Conservation (phyloP, 208 protist genomes). For the Angomonas desouzai region DNA sequence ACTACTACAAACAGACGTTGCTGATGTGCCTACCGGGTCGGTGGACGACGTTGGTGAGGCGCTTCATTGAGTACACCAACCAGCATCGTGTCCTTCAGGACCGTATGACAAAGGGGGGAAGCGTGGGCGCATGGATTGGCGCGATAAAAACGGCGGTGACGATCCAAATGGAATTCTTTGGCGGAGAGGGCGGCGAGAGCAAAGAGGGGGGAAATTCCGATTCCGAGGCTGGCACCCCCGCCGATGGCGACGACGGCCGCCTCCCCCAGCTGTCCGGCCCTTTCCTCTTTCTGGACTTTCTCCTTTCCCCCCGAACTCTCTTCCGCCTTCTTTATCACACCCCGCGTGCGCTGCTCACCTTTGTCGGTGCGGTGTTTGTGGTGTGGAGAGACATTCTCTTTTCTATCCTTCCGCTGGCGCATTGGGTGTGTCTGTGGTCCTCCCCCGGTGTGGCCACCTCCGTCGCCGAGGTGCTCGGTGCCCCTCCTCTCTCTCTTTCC, state of each 20-base stretch:
- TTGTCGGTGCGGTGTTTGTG: background rate
- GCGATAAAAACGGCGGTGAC: too few relatives aligned
- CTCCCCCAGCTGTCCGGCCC: too few relatives aligned
- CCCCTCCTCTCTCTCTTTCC: background rate
- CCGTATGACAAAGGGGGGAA: too few relatives aligned
- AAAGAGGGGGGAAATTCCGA: too few relatives aligned
- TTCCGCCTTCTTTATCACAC: background rate
- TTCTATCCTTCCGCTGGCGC: background rate
- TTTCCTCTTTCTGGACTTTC: too few relatives aligned
- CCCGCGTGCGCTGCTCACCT: too few relatives aligned
- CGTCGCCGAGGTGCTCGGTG: background rate
- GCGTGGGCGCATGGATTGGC: too few relatives aligned
- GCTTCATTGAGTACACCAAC: background rate
- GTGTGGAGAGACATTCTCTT: background rate
- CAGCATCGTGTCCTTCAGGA: background rate
- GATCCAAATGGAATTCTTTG: too few relatives aligned
- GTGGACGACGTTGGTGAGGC: background rate
- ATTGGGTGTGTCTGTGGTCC: constrained; percentile 3
- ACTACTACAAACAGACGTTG: background rate
- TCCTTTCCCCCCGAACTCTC: background rate
- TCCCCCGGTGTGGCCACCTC: background rate
- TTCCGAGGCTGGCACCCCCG: too few relatives aligned
- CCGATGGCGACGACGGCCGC: too few relatives aligned
- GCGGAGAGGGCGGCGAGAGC: too few relatives aligned
- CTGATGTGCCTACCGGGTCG: background rate